Conservation (phyloP, 2,329 filamentous ascomycete species). For the Cryoendolithus antarcticus region DNA sequence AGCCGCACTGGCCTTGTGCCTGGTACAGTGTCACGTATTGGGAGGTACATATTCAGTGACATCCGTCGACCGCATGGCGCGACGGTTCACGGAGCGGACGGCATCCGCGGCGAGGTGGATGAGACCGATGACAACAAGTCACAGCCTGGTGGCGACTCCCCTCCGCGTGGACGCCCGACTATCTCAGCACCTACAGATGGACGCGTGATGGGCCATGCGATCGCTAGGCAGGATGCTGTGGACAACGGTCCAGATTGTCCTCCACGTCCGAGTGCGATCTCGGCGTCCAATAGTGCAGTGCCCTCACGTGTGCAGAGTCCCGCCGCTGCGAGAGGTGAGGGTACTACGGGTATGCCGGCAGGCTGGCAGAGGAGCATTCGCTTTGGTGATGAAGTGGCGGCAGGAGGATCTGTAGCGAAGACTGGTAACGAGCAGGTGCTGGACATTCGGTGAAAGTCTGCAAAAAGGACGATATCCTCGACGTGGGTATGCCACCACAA, state of each 20-base stretch:
- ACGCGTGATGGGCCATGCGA: slow-evolving; percentile 11
- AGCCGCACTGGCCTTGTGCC: not conserved
- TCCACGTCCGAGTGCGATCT: too few species aligned
- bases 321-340: slow-evolving; percentile 5
- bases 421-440: too few species aligned
- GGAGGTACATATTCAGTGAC: slow-evolving; percentile 3
- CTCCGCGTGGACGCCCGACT: not conserved
- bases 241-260: too few species aligned
- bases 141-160: slow-evolving; percentile 2
- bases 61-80: slow-evolving; percentile 3
- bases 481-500: too few species aligned
- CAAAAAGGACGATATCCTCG: too few species aligned
- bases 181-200: slow-evolving; percentile 7
- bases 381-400: slow-evolving; percentile 16
- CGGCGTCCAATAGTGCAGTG: too few species aligned
- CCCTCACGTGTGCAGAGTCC: not conserved
- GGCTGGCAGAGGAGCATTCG: slow-evolving; percentile 20
- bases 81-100: not conserved
- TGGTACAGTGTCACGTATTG: slow-evolving; percentile 4
- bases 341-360: slow-evolving; percentile 1
- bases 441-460: too few species aligned
- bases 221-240: slow-evolving; percentile 3
- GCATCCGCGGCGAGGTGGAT: slow-evolving; percentile 1
- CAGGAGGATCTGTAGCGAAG: too few species aligned
- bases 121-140: not conserved